Conservation (phyloP, 2,329 filamentous ascomycete species). For the Ascochyta lentis region DNA sequence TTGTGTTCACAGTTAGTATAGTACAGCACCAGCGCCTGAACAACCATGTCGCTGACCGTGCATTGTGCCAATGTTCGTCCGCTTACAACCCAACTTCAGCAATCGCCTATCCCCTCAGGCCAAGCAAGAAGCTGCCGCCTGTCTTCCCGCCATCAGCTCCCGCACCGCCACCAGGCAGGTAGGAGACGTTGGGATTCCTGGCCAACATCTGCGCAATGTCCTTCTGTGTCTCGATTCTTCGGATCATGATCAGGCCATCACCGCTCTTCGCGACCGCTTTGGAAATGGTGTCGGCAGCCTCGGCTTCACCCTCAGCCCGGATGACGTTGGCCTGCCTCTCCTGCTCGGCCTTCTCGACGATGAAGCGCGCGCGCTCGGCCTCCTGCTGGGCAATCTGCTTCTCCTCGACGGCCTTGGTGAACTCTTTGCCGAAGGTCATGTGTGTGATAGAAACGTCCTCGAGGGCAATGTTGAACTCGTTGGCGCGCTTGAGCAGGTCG, state of each 20-base stretch:
- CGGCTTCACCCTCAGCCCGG: constrained; percentile 95
- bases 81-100: not conserved
- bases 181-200: constrained; percentile 92
- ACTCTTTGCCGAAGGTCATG: constrained; percentile 99
- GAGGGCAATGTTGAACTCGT: constrained; percentile 98
- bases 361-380: constrained; percentile 94
- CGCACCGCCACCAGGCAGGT: constrained; percentile 76
- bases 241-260: constrained; percentile 92
- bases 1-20: constrained; percentile 33
- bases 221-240: constrained; percentile 94
- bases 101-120: constrained; percentile 60
- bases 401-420: constrained; percentile 98
- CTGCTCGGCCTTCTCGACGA: constrained; percentile 98
- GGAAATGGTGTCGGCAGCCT: constrained; percentile 93
- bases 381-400: constrained; percentile 99
- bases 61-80: constrained; percentile 21
- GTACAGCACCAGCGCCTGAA: constrained; percentile 38
- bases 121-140: constrained; percentile 69
- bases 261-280: constrained; percentile 92
- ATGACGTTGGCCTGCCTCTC: constrained; percentile 99
- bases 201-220: constrained; percentile 93
- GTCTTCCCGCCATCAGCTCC: constrained; percentile 65
- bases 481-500: constrained; percentile 89
- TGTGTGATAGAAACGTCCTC: constrained; percentile 99
- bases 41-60: constrained; percentile 30